Base-by-base conservation (phyloP, 495 filamentous ascomycete genomes). In the Cladorrhinum samala region DNA sequence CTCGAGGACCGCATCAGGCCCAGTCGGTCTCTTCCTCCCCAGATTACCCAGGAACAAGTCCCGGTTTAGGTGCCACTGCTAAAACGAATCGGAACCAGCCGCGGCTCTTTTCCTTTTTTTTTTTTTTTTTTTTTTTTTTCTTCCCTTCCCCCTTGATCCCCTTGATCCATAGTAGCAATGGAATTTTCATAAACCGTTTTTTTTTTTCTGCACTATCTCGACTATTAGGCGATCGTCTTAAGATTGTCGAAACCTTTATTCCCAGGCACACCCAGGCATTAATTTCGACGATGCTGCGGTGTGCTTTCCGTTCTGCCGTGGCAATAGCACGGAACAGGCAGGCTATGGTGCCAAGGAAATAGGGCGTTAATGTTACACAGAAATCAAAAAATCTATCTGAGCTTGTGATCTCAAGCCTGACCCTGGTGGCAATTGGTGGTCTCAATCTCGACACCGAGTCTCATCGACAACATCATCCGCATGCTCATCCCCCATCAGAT, bases 61-160 rank as follows among this genome's bases (percentile, higher is more conserved):
- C 27, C 6, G 27, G 5, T 33, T 11, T 6, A 33, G 27, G 27
- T 33, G 27, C 11, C 27, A 33, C 27, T 33, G 27, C 27, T 33
- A 33, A 33, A 33, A 33, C 5, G 11, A 11, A 33, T 33, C 27
- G 27, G 27, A 33, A 33, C 27, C 27, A 33, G 27, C 27, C 27
- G 27, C 27, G 27, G 27, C 27, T 19, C 33, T 23, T 43, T 27
- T 14, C 36, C 23, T 53, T 53, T 53, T n/a, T 40, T 52, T 9
- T 13, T 45, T 14, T 27, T 36, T n/a, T 18, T 17, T 18, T n/a
- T 40, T 33, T 33, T 33, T 33, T 33, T 33, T 33, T 33, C 11
- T 33, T 33, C 11, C 11, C n/a, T n/a, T n/a, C n/a, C n/a, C n/a
- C n/a, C n/a, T n/a, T n/a, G n/a, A n/a, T n/a, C n/a, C n/a, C n/a